Evolutionary conservation across 805 yeast species (phyloP).

Genomic region (Wickerhamomyces chaumierensis): DNA sequence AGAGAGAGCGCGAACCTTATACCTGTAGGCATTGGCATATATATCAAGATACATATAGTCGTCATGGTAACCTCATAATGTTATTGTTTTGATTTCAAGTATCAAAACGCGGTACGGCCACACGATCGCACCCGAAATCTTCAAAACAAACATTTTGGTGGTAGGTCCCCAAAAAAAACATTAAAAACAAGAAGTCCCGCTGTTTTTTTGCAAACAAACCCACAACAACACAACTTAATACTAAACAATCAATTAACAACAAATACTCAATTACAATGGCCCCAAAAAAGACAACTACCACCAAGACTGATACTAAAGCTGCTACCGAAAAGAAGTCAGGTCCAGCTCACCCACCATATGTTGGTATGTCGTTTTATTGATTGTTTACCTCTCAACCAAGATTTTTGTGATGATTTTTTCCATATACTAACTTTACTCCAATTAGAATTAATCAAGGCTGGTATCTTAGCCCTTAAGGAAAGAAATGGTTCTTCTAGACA

Average conservation of each 20-base stretch:
- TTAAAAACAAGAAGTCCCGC: neutral
- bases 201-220: neutral
- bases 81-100: slow-evolving; percentile 5
- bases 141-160: slow-evolving; percentile 6
- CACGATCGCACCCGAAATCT: slow-evolving; percentile 3
- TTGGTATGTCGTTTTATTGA: slow-evolving; percentile 11
- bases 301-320: slow-evolving; percentile 6
- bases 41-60: too few relatives aligned
- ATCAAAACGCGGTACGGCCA: neutral
- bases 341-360: slow-evolving; percentile 18
- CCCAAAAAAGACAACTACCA: slow-evolving; percentile 9
- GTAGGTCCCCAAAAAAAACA: neutral
- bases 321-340: slow-evolving; percentile 13
- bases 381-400: neutral
- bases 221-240: neutral
- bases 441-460: slow-evolving; percentile 33
- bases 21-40: too few relatives aligned
- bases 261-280: slow-evolving; percentile 9
- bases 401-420: slow-evolving; percentile 3
- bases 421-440: neutral
- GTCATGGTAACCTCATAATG: too few relatives aligned
- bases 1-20: too few relatives aligned
- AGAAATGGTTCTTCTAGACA: slow-evolving; percentile 81
- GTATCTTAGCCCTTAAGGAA: slow-evolving; percentile 59
- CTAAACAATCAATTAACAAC: neutral